These are phyloP conservation scores for Mycena metata DNA, from an alignment of 768 basidiomycete genomes.

Conservation along the genomic window DNA sequence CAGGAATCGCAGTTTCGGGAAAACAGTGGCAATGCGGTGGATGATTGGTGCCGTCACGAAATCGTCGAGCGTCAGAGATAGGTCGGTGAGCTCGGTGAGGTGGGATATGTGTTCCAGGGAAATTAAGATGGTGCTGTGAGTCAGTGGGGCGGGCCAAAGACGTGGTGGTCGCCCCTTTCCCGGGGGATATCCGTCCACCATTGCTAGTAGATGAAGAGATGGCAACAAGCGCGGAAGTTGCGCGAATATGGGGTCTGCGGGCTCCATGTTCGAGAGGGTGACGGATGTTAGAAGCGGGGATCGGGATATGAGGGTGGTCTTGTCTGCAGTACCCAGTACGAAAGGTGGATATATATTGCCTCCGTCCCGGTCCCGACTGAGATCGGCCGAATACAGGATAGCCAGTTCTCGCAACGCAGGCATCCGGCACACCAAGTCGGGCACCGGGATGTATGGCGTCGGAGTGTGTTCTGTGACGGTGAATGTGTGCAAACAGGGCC, in stretches of 20 bases:
- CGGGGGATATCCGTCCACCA: constrained; percentile 2
- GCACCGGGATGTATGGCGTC: constrained; percentile 16
- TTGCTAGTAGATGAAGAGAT: constrained; percentile 18
- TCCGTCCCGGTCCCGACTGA: constrained; percentile 9
- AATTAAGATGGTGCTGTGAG: neutral
- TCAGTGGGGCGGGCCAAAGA: constrained; percentile 8
- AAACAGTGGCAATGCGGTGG: constrained; percentile 5
- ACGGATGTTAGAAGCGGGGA: constrained; percentile 2
- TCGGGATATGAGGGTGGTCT: neutral
- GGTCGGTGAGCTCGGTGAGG: neutral
- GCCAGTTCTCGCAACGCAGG: constrained; percentile 10
- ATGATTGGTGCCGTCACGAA: neutral
- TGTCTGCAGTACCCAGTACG: constrained; percentile 6
- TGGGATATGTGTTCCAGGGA: constrained; percentile 11
- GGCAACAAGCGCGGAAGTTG: constrained; percentile 12
- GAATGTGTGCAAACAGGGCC: constrained; percentile 3
- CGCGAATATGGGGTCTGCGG: constrained; percentile 26
- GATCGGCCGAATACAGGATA: constrained; percentile 16
- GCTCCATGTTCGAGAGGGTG: constrained; percentile 22
- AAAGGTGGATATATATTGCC: constrained; percentile 12
- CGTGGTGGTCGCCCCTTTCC: neutral
- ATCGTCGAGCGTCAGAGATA: constrained; percentile 14
- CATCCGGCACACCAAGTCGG: constrained; percentile 17
- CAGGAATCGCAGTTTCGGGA: constrained; percentile 5
- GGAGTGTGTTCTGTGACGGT: constrained; percentile 26